Conservation (phyloP, 306 rosid genomes). For the Ormosia semicastrata region DNA sequence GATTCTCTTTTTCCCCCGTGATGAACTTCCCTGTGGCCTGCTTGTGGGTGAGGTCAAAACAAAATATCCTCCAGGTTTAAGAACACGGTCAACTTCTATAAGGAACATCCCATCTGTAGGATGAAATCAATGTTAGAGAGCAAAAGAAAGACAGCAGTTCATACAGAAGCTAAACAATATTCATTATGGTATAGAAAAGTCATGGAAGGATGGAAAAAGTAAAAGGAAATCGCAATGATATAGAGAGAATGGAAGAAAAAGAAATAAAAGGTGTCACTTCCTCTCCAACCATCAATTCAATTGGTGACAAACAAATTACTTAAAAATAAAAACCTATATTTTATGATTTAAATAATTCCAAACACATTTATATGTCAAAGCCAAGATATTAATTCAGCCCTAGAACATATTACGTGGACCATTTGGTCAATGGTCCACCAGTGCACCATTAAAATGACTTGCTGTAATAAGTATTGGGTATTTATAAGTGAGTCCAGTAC, state of each 20-base stretch:
- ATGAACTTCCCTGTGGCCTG: constrained; percentile 63
- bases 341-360: background rate
- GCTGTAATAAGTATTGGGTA: too few species aligned
- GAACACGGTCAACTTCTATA: constrained; percentile 92
- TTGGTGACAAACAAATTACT: background rate
- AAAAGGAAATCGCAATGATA: constrained; percentile 5
- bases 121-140: constrained; percentile 33
- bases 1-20: constrained; percentile 49
- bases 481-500: too few species aligned
- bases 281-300: background rate
- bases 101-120: constrained; percentile 77
- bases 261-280: background rate
- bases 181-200: constrained; percentile 6
- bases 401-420: background rate
- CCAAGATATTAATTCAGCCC: background rate
- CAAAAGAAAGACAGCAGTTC: background rate
- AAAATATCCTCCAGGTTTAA: constrained; percentile 98
- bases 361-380: background rate
- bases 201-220: background rate
- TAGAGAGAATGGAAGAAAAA: constrained; percentile 14
- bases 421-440: too few species aligned
- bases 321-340: background rate
- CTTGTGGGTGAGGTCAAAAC: constrained; percentile 80
- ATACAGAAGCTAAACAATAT: constrained; percentile 3
- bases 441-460: too few species aligned